Conservation (phyloP, 2,329 filamentous ascomycete species). For the Tolypocladium paradoxum region DNA sequence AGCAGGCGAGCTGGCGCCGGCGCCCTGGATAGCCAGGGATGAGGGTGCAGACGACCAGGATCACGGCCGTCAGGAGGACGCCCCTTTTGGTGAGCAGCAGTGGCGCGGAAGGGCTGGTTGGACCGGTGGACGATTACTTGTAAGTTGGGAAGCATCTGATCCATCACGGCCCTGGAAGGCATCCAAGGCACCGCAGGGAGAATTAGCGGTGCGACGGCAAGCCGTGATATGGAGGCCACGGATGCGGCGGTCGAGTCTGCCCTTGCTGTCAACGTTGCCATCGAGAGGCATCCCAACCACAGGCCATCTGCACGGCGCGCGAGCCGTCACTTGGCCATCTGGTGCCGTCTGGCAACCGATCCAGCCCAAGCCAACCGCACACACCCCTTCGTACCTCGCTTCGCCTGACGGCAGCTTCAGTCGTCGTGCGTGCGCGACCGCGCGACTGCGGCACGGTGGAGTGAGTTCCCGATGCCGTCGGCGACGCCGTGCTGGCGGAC, state of each 20-base stretch:
- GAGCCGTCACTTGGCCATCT: neutral
- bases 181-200: neutral
- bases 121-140: no score
- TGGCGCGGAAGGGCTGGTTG: no score
- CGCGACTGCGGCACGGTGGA: neutral
- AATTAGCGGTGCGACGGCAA: neutral
- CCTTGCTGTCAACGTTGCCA: neutral
- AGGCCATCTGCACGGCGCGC: neutral
- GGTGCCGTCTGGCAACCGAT: neutral
- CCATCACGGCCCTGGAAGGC: neutral
- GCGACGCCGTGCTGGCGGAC: neutral
- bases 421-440: neutral
- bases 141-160: no score
- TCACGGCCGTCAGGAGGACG: neutral
- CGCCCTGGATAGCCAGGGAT: neutral
- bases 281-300: neutral
- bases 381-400: neutral
- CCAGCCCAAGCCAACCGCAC: neutral
- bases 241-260: neutral
- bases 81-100: no score
- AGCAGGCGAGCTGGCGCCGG: slow-evolving; percentile 9
- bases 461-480: neutral
- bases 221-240: neutral
- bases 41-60: neutral
- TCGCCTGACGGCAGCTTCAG: neutral